Conservation (phyloP, 257 asterid genomes). For the Gentiana macrophylla region DNA sequence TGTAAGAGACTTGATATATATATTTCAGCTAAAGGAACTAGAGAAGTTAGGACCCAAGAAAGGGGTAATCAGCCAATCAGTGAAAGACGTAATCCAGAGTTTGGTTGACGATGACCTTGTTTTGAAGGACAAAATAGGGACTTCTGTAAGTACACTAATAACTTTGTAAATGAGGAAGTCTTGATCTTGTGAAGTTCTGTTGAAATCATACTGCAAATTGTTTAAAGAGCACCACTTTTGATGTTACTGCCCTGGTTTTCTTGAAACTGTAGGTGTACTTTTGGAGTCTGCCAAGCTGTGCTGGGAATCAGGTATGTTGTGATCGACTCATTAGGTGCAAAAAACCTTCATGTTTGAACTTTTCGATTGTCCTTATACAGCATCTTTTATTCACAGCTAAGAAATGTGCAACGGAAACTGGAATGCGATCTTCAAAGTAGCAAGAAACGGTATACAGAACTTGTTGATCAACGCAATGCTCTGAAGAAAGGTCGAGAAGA, state of each 20-base stretch:
- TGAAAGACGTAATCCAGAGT: conserved; percentile 83
- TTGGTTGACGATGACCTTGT: conserved; percentile 97
- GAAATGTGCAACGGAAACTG: conserved; percentile 61
- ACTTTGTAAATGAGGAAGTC: conserved; percentile 1
- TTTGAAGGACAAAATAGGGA: conserved; percentile 93
- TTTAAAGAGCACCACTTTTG: background rate
- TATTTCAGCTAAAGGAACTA: conserved; percentile 77
- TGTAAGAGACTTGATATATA: conserved; percentile 1
- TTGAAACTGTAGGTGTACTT: conserved; percentile 65
- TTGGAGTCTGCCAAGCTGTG: conserved; percentile 99
- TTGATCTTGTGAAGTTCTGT: conserved; percentile 3
- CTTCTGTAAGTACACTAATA: conserved; percentile 60
- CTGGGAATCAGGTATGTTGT: conserved; percentile 80
- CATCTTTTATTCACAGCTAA: conserved; percentile 38
- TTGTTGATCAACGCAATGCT: conserved; percentile 54
- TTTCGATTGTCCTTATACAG: conserved; percentile 1
- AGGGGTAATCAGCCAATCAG: conserved; percentile 90
- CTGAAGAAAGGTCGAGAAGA: conserved; percentile 91
- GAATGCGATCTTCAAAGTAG: conserved; percentile 62
- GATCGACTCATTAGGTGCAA: background rate
- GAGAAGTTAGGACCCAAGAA: conserved; percentile 91
- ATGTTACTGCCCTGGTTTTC: background rate
- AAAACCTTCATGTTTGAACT: background rate
- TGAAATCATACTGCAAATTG: background rate
- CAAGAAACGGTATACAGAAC: conserved; percentile 54